phyloP scores from a whole-genome alignment of 2,329 filamentous ascomycete genomes.

The Fusarium multiceps region DNA sequence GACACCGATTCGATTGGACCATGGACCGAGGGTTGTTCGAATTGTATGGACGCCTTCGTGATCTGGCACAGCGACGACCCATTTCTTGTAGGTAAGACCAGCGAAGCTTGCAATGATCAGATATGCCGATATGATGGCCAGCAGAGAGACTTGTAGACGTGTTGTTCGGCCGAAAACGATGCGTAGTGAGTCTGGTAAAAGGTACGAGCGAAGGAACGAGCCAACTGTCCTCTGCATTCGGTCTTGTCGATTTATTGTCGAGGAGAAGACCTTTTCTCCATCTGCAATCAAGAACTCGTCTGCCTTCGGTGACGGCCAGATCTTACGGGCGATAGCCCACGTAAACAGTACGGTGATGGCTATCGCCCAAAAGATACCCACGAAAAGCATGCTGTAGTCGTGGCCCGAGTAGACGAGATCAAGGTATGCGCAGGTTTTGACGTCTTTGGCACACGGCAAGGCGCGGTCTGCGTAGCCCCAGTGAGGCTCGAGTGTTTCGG shows the following conservation, averaged over 20 bases:
- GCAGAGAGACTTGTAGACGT: not conserved
- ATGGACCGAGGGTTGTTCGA: not conserved
- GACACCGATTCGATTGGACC: not conserved
- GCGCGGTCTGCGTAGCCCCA: not conserved
- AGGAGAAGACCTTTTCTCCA: not conserved
- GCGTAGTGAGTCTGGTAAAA: not conserved
- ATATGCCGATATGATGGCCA: not conserved
- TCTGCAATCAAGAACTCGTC: not conserved
- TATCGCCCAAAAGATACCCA: not conserved
- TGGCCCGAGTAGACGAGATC: not conserved
- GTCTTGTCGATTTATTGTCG: not conserved
- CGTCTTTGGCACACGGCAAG: not conserved
- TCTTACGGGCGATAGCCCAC: not conserved
- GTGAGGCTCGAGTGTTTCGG: not conserved
- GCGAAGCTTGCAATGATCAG: not conserved
- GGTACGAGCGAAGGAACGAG: not conserved
- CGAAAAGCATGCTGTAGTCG: not conserved
- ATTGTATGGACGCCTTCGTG: not conserved
- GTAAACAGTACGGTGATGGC: not conserved
- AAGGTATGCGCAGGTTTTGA: not conserved
- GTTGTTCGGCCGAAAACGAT: not conserved
- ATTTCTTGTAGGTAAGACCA: not conserved
- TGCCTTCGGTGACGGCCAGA: not conserved
- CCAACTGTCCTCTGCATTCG: not conserved
- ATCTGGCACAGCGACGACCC: not conserved